Evolutionary conservation across 78 protist genomes (phyloP).

Genomic region (Speleostelium caveatum): DNA sequence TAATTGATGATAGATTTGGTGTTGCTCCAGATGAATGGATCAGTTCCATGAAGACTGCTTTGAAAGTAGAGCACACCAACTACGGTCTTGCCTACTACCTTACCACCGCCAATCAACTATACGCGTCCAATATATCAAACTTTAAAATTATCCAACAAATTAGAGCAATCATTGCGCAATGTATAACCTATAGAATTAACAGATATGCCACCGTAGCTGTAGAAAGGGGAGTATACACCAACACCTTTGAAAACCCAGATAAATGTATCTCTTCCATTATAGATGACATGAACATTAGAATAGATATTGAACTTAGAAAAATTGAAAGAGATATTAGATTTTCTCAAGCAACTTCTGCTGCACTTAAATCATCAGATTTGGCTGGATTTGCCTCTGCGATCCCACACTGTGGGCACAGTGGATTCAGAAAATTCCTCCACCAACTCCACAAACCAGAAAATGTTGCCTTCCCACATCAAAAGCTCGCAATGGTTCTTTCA

Average conservation of each 20-base stretch:
- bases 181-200: slow-evolving; percentile 49
- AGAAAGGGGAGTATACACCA: neutral
- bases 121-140: neutral
- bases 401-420: neutral
- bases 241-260: slow-evolving; percentile 13
- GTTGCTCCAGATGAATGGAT: slow-evolving; percentile 71
- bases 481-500: neutral
- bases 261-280: slow-evolving; percentile 6
- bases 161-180: slow-evolving; percentile 45
- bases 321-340: neutral
- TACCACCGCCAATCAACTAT: neutral
- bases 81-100: slow-evolving; percentile 14
- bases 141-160: neutral
- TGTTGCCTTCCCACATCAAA: neutral
- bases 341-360: neutral
- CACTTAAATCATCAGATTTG: neutral
- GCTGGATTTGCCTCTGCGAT: neutral
- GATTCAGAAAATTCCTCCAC: neutral
- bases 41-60: slow-evolving; percentile 13
- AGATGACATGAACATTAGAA: neutral
- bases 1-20: slow-evolving; percentile 55
- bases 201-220: slow-evolving; percentile 21
- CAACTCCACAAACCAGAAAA: neutral
- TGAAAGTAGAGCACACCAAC: neutral
- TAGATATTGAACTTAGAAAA: neutral